Conservation (phyloP, 2,329 filamentous ascomycete species). For the Boeremia exigua region DNA sequence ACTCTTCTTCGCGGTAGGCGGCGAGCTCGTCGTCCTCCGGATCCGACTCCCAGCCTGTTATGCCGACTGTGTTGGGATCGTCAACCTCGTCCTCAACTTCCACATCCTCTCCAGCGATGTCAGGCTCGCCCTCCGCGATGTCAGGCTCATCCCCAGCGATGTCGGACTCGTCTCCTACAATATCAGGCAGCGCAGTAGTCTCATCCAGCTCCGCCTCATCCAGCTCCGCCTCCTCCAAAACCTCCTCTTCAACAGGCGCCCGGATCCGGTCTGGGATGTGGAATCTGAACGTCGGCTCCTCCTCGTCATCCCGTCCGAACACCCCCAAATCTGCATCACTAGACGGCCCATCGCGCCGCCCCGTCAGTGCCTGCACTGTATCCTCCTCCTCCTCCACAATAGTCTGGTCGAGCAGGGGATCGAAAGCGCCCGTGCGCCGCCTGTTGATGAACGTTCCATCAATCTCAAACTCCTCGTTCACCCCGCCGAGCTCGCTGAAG, state of each 20-base stretch:
- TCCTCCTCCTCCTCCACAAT: slow-evolving; percentile 42
- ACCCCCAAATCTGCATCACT: slow-evolving; percentile 42
- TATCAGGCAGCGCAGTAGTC: slow-evolving; percentile 7
- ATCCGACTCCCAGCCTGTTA: slow-evolving; percentile 43
- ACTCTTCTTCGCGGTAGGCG: slow-evolving; percentile 44
- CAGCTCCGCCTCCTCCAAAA: slow-evolving; percentile 17
- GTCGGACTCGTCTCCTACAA: slow-evolving; percentile 5
- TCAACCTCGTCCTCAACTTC: slow-evolving; percentile 17
- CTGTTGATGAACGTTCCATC: slow-evolving; percentile 51
- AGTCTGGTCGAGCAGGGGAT: slow-evolving; percentile 47
- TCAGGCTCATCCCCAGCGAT: background rate
- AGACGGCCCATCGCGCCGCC: slow-evolving; percentile 33
- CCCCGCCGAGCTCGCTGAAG: slow-evolving; percentile 47
- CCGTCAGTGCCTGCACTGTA: slow-evolving; percentile 40
- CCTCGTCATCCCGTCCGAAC: slow-evolving; percentile 44
- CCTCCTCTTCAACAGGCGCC: slow-evolving; percentile 24
- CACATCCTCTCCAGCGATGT: background rate
- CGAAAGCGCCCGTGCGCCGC: slow-evolving; percentile 31
- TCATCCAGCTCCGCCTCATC: slow-evolving; percentile 18
- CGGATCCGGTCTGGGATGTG: slow-evolving; percentile 45
- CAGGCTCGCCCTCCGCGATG: background rate
- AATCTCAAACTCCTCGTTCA: slow-evolving; percentile 47
- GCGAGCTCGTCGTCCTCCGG: slow-evolving; percentile 39
- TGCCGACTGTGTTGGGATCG: slow-evolving; percentile 23
- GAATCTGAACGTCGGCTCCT: slow-evolving; percentile 50